Evolutionary conservation across 2,329 filamentous ascomycete species (phyloP), one percentile per base, ranked within the genome.

Genomic region (Phoma sp.): DNA sequence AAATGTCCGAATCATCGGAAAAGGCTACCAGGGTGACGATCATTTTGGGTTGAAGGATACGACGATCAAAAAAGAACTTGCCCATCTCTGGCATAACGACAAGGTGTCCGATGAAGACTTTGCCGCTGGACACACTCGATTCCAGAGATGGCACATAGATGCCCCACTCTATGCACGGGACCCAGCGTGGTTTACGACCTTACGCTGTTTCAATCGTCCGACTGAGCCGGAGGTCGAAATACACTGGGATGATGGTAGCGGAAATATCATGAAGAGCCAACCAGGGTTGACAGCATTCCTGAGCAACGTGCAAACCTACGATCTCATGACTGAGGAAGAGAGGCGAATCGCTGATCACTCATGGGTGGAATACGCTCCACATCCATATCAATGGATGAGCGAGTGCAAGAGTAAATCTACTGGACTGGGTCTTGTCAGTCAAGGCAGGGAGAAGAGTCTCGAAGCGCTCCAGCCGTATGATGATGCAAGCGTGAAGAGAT

Each of bases 91-190:
- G 59, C 77, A 81, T 44, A 63, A 65, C 6, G 62, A 70, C 29
- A 35, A 18, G 29, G 5, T 24, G 4, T 75, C 77, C 39, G 78
- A 82, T 35, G 79, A 81, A 49, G 83, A 78, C 4, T 79, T 79
- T 51, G 59, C 70, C 1, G 58, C 65, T 4, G 78, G 79, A 8
- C 70, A 77, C 38, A 79, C 77, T 0, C 76, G 78, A 14, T 80
- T 80, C 53, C 78, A 80, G 41, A 68, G 76, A 24, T 81, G 79
- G 79, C 79, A 81, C 54, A 78, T 80, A n/a, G 78, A 81, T 53
- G 79, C 77, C 9, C 27, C 27, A 7, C 77, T 78, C 1, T 67
- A 80, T 1, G 79, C 79, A 55, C 74, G 59, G 3, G 72, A 79
- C 25, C 77, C 77, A 0, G 73, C 77, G 1, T 76, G 72, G 69